phyloP scores from a whole-genome alignment of 2,329 filamentous ascomycete genomes.

The Dothideomycetes sp. region DNA sequence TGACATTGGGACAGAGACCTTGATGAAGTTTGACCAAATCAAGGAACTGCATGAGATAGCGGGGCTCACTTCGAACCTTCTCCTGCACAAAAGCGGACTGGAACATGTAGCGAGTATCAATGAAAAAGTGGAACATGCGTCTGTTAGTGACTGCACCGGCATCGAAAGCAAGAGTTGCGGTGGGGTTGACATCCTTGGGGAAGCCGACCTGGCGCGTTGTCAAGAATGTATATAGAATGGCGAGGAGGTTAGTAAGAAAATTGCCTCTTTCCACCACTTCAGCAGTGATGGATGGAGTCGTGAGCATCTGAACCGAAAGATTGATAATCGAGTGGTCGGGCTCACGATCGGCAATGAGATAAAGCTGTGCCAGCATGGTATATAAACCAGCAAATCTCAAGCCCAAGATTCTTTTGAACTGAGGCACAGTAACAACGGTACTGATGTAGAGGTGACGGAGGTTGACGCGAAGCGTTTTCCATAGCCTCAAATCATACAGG shows the following conservation, averaged over 20 bases:
- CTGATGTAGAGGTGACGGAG: slow-evolving; percentile 90
- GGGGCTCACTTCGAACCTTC: slow-evolving; percentile 68
- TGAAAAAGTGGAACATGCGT: slow-evolving; percentile 95
- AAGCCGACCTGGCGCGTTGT: slow-evolving; percentile 94
- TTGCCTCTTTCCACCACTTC: slow-evolving; percentile 93
- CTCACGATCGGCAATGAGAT: slow-evolving; percentile 90
- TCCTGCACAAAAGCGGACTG: slow-evolving; percentile 81
- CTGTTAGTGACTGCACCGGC: slow-evolving; percentile 90
- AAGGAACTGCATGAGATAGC: slow-evolving; percentile 88
- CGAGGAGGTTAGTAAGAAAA: slow-evolving; percentile 89
- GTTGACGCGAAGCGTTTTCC: slow-evolving; percentile 90
- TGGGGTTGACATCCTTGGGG: slow-evolving; percentile 77
- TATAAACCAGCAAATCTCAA: slow-evolving; percentile 92
- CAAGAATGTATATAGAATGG: slow-evolving; percentile 93
- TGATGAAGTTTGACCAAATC: slow-evolving; percentile 94
- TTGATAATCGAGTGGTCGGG: slow-evolving; percentile 99
- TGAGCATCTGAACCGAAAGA: slow-evolving; percentile 90
- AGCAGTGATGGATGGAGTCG: slow-evolving; percentile 89
- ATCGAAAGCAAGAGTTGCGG: slow-evolving; percentile 83
- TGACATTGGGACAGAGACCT: slow-evolving; percentile 88
- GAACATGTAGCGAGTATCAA: slow-evolving; percentile 86
- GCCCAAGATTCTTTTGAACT: slow-evolving; percentile 91
- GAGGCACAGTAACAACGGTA: slow-evolving; percentile 86
- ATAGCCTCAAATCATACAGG: slow-evolving; percentile 86
- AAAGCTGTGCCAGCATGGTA: slow-evolving; percentile 85